A percentile compares a stretch with the other conserved stretches of the same genome.
Evolutionary conservation across 192 early-diverging fungal genomes (phyloP).

Genomic region (Umbelopsis isabellina): DNA sequence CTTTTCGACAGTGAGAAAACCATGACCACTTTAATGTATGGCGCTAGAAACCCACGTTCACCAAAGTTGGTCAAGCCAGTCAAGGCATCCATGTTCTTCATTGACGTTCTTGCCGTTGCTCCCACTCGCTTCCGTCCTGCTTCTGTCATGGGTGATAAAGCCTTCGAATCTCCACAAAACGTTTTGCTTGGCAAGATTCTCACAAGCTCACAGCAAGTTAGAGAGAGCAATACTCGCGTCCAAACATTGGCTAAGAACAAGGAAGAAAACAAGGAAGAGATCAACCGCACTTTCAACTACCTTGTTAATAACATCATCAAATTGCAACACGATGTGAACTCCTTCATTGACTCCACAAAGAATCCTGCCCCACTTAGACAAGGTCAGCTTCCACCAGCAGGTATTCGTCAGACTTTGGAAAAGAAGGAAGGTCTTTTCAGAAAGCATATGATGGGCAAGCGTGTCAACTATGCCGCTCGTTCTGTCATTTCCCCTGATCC

Average conservation of each 20-base stretch:
- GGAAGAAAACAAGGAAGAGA: conserved; percentile 21
- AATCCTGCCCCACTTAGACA: conserved; percentile 64
- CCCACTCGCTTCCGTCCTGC: conserved; percentile 95
- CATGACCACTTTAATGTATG: conserved; percentile 83
- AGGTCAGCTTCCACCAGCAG: conserved; percentile 78
- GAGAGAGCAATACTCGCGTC: conserved; percentile 52
- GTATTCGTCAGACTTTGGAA: conserved; percentile 94
- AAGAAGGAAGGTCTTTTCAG: conserved; percentile 99
- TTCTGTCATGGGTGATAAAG: conserved; percentile 85
- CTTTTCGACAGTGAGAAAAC: conserved; percentile 80
- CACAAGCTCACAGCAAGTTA: conserved; percentile 73
- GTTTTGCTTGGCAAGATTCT: conserved; percentile 83
- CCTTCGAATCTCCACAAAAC: conserved; percentile 97
- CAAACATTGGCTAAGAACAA: conserved; percentile 26
- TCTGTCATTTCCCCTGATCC: conserved; percentile 98
- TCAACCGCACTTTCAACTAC: conserved; percentile 22
- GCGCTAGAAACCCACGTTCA: conserved; percentile 57
- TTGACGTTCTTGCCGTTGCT: conserved; percentile 88
- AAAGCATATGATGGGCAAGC: conserved; percentile 99
- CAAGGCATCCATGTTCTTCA: conserved; percentile 88
- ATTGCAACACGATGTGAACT: conserved; percentile 90
- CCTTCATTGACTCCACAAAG: conserved; percentile 91
- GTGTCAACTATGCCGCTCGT: conserved; percentile 98
- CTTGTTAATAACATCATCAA: conserved; percentile 57
- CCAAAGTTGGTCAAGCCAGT: conserved; percentile 44